Base-by-base conservation (phyloP, 257 asterid genomes). In the Prunella vulgaris region DNA sequence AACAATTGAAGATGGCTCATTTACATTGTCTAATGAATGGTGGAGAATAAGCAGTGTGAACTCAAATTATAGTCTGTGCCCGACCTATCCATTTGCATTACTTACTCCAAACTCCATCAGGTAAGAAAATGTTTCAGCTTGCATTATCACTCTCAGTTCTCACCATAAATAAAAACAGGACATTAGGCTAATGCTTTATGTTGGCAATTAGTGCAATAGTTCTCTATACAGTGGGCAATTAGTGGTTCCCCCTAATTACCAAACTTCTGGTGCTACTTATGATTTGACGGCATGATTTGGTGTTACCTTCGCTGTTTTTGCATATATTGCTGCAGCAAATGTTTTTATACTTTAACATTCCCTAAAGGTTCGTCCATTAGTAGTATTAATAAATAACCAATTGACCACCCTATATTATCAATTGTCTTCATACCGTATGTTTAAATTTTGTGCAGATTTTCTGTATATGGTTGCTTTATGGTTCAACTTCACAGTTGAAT, bases 41-140 rank as follows among this genome's bases (percentile, higher is more conserved):
- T 93, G 99, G 99, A 87, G 99, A 78, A 88, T 93, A 74, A 93
- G 94, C 83, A 77, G 76, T 57, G 82, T 86, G 74, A 93, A 93
- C 74, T 82, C 82, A 53, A 84, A 78, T 74, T 90, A 93, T 72
- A 70, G 90, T 46, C 73, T 90, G 87, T 86, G 86, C 77, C 78
- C 91, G 7, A 93, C 99, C 72, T 93, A 93, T 84, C 97, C 99
- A 48, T 93, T 90, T 86, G 99, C 96, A 1, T 77, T 93, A 89
- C 96, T 93, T 64, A 71, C 91, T 77, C 99, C 99, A 40, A 90
- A 83, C 62, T 87, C 88, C 80, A 80, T 88, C 51, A 82, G 99
- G 99, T 86, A 64, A 79, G 79, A 65, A 70, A 58, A 71, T 57
- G 14, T 76, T 58, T 7, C 52, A 8, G 5, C 46, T 22, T 46